Conservation (phyloP, 169 alveolate genomes). For the Haemoproteus tartakovskyi region DNA sequence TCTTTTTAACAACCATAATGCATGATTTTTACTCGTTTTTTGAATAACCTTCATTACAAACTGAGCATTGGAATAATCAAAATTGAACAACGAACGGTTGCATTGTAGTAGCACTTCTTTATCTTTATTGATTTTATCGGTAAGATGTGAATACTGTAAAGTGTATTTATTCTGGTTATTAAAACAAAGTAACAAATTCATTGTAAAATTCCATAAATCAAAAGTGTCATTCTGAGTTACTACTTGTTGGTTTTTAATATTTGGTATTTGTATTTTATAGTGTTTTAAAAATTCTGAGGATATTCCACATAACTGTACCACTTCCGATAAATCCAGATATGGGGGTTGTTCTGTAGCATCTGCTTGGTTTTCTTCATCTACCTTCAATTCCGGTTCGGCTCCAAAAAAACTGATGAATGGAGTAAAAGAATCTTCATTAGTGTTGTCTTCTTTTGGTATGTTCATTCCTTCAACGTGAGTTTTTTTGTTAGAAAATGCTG, state of each 20-base stretch:
- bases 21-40: slow-evolving; percentile 65
- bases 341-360: too few relatives aligned
- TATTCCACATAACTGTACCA: slow-evolving; percentile 26
- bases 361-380: too few relatives aligned
- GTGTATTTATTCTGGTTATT: slow-evolving; percentile 42
- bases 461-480: too few relatives aligned
- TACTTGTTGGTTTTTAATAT: slow-evolving; percentile 67
- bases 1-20: slow-evolving; percentile 71
- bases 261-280: slow-evolving; percentile 41
- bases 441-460: too few relatives aligned
- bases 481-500: too few relatives aligned
- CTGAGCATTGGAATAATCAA: slow-evolving; percentile 70
- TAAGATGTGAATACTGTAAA: slow-evolving; percentile 50
- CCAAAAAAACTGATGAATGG: too few relatives aligned
- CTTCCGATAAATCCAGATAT: slow-evolving; percentile 24
- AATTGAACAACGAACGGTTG: slow-evolving; percentile 67
- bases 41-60: slow-evolving; percentile 62
- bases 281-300: slow-evolving; percentile 35
- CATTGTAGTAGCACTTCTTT: too few relatives aligned
- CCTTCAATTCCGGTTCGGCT: too few relatives aligned
- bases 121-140: slow-evolving; percentile 18
- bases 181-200: slow-evolving; percentile 47
- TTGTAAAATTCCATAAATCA: slow-evolving; percentile 70
- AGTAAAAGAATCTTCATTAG: too few relatives aligned
- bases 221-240: slow-evolving; percentile 68